Percentiles rank a stretch among this genome's conserved stretches.
These are phyloP conservation scores for Tuber magnatum DNA, from an alignment of 495 filamentous ascomycete genomes.

Conservation along the genomic window DNA sequence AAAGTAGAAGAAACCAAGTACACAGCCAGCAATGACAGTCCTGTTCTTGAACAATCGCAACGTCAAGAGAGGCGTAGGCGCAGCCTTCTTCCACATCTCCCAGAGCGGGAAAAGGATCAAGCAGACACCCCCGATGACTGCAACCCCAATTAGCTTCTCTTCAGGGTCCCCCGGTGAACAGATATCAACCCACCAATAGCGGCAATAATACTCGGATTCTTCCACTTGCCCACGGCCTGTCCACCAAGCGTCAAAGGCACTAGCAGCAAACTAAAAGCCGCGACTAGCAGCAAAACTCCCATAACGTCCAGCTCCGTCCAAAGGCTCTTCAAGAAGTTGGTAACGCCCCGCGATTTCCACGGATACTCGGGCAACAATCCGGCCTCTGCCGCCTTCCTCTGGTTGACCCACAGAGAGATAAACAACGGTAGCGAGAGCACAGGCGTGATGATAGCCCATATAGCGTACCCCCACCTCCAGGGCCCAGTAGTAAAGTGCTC, in stretches of 20 bases:
- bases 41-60: constrained; percentile 55
- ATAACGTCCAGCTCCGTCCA: constrained; percentile 54
- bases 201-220: constrained; percentile 51
- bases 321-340: constrained; percentile 44
- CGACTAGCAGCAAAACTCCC: constrained; percentile 52
- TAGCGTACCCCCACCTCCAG: constrained; percentile 40
- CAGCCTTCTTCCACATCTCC: constrained; percentile 53
- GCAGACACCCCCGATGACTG: constrained; percentile 51
- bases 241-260: constrained; percentile 55
- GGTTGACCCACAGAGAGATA: constrained; percentile 50
- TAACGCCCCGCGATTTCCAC: constrained; percentile 42
- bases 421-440: constrained; percentile 54
- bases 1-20: constrained; percentile 57
- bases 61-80: constrained; percentile 54
- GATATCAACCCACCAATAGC: constrained; percentile 23
- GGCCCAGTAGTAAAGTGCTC: constrained; percentile 38
- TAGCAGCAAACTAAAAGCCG: constrained; percentile 54
- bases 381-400: constrained; percentile 51
- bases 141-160: no score
- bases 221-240: constrained; percentile 49
- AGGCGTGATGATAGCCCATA: constrained; percentile 39
- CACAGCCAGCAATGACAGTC: constrained; percentile 56
- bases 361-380: constrained; percentile 47
- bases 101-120: constrained; percentile 54
- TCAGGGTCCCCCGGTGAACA: background rate